Evolutionary conservation across 148 eudicot genomes (phyloP).

Genomic region (Rhododendron williamsianum): DNA sequence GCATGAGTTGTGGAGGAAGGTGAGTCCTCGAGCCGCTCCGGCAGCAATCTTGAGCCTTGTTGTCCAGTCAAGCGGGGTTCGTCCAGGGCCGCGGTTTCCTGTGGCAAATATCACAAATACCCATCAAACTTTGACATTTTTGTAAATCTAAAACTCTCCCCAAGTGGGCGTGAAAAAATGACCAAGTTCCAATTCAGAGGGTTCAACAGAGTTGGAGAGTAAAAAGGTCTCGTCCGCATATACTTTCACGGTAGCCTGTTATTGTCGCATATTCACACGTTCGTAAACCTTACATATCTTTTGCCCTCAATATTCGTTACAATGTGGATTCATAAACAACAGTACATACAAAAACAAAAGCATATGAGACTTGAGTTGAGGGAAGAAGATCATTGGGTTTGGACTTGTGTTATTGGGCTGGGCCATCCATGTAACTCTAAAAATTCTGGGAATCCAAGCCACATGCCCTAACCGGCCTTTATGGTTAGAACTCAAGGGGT

Average conservation of each 20-base stretch:
- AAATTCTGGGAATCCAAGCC: not conserved
- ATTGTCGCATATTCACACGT: not conserved
- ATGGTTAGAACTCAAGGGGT: not conserved
- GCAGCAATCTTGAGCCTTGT: conserved; percentile 74
- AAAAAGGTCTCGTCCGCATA: not conserved
- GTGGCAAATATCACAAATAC: conserved; percentile 14
- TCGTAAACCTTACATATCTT: not conserved
- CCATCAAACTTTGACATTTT: not conserved
- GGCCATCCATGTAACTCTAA: not conserved
- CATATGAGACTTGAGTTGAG: not conserved
- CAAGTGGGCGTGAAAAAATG: not conserved
- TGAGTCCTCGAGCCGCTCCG: conserved; percentile 70
- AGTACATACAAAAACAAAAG: not conserved
- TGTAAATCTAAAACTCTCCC: not conserved
- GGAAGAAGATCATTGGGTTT: not conserved
- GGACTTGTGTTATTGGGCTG: not conserved
- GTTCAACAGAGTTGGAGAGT: not conserved
- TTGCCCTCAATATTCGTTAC: not conserved
- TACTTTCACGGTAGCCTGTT: not conserved
- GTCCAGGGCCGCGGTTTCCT: conserved; percentile 93
- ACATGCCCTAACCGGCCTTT: not conserved
- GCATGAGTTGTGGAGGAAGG: conserved; percentile 67
- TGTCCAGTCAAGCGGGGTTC: conserved; percentile 91
- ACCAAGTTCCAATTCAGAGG: too few species aligned
- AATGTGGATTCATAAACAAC: not conserved